These are phyloP conservation scores for Colletotrichum theobromicola DNA, from an alignment of 2,329 filamentous ascomycete genomes.

Conservation along the genomic window DNA sequence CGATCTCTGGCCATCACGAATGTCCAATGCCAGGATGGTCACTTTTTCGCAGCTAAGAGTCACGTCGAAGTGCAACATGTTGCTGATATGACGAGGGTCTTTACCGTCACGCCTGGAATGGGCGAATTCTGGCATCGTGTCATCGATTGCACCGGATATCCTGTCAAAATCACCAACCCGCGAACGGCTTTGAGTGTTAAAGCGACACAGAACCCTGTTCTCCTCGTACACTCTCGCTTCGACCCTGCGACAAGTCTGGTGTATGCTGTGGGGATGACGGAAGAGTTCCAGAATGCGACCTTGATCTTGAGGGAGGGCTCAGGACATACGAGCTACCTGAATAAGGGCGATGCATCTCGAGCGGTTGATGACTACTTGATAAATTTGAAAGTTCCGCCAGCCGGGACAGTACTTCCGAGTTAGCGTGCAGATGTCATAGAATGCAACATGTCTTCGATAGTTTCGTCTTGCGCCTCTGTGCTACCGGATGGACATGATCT, in stretches of 20 bases:
- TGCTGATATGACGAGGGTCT: constrained; percentile 1
- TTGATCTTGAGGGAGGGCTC: constrained; percentile 9
- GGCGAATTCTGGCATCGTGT: constrained; percentile 9
- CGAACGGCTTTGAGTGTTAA: not conserved
- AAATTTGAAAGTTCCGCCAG: not conserved
- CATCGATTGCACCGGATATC: constrained; percentile 16
- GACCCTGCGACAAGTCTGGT: constrained; percentile 11
- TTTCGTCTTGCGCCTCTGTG: too few relatives aligned
- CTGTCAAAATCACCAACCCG: constrained; percentile 11
- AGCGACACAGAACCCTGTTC: not conserved
- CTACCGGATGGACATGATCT: too few relatives aligned
- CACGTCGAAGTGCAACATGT: constrained; percentile 3
- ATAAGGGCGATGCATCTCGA: not conserved
- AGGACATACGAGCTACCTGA: constrained; percentile 10
- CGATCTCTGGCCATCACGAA: not conserved
- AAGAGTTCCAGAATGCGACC: constrained; percentile 1
- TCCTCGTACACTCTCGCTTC: constrained; percentile 7
- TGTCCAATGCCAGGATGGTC: constrained; percentile 11
- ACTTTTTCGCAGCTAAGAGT: constrained; percentile 10
- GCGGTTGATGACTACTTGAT: constrained; percentile 7
- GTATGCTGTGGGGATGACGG: constrained; percentile 6
- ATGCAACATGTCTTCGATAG: accelerated
- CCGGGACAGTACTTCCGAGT: not conserved
- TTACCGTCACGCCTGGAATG: constrained; percentile 8
- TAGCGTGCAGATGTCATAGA: not conserved